Base-by-base conservation (phyloP, 352 stramenopile genomes). In the Saprolegnia diclina region DNA sequence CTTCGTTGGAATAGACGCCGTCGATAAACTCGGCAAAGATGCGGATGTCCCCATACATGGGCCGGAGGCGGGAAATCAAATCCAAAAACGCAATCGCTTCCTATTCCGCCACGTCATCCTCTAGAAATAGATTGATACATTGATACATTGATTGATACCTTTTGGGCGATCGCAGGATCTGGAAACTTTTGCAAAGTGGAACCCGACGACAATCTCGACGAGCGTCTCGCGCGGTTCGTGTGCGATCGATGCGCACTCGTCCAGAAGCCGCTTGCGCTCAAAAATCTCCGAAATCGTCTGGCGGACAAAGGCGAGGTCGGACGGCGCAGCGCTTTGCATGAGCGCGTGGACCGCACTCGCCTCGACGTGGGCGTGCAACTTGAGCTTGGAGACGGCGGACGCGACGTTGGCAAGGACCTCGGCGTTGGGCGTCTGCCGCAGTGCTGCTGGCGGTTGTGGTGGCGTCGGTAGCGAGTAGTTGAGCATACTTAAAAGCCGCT, bases 1-100 rank as follows among this genome's bases (percentile, higher is more conserved):
- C 53, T 48, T 69, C 63, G 48, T 69, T 45, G 21, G 32, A 32
- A 37, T 69, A 4, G 5, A 11, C n/a, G 5, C 63, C 63, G 16
- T 69, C n/a, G n/a, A 69, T 26, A 18, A 69, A 69, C 21, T 69
- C 63, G 19, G n/a, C 48, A 22, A 69, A 61, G 45, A 69, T 35
- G 10, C 63, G 46, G 4, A 69, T 21, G 35, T 62, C 42, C 1
- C 63, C 63, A 22, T 26, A 69, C 13, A 62, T 2, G 32, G 5
- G 6, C n/a, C 63, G 63, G 19, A 69, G 52, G 29, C 63, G 63
- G n/a, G 26, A n/a, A 7, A 69, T 18, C 19, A 22, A 14, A 16
- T 57, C 45, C 37, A 69, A 10, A 38, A 69, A 69, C 26, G 48
- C 45, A n/a, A 21, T 50, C 9, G 63, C 45, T 62, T 69, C 63